Percentiles rank a stretch among this genome's conserved stretches.
These are phyloP conservation scores for Cyclotella cryptica DNA, from an alignment of 108 stramenopile genomes.

Conservation along the genomic window DNA sequence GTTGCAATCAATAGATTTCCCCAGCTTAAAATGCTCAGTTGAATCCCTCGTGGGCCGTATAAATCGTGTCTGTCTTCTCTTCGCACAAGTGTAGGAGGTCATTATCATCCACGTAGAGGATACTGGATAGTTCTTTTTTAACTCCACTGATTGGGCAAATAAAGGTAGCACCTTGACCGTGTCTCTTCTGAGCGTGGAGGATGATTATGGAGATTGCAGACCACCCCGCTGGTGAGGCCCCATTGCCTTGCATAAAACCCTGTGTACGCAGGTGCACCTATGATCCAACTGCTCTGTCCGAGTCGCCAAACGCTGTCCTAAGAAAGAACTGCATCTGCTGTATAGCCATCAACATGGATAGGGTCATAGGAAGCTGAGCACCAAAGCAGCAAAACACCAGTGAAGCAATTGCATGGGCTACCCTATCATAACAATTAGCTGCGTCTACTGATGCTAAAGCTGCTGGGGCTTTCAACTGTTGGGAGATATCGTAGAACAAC, in stretches of 20 bases:
- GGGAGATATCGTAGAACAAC: background rate
- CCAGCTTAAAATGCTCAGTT: constrained; percentile 3
- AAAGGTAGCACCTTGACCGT: constrained; percentile 13
- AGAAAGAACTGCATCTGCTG: no score
- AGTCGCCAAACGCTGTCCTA: no score
- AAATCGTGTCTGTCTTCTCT: background rate
- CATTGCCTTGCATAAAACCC: no score
- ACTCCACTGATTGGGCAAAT: constrained; percentile 6
- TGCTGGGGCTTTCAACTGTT: no score
- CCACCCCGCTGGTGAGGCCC: no score
- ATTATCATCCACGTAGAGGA: no score
- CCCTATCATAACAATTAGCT: no score
- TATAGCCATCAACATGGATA: no score
- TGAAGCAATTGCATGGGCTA: no score
- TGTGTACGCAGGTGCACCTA: no score
- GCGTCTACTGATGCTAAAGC: no score
- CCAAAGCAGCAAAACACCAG: constrained; percentile 8
- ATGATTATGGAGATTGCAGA: constrained; percentile 14
- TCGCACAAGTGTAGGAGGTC: background rate
- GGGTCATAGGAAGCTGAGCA: background rate
- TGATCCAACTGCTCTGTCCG: background rate
- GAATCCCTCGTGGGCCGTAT: background rate
- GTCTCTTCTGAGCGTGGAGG: background rate
- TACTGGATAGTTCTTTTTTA: background rate
- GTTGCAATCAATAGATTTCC: background rate